Evolutionary conservation across 192 early-diverging fungal genomes (phyloP).

Genomic region (Pilobolus umbonatus): DNA sequence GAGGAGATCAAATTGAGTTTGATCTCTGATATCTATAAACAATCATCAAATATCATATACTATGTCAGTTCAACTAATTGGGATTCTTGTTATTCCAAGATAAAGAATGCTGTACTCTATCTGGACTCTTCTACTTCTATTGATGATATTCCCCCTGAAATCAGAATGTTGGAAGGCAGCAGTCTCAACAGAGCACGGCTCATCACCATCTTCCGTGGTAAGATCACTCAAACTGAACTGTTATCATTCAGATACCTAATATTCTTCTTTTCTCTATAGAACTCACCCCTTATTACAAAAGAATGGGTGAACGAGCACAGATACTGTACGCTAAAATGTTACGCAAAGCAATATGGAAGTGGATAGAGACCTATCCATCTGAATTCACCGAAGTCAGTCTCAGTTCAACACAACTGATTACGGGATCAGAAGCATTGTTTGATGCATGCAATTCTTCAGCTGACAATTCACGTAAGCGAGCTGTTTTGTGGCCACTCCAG

Average conservation of each 20-base stretch:
- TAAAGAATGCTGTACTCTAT: conserved; percentile 25
- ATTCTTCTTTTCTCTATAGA: conserved; percentile 22
- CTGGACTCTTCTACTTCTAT: background rate
- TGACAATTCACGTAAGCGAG: conserved; percentile 53
- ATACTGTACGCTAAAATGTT: conserved; percentile 68
- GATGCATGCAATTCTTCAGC: conserved; percentile 57
- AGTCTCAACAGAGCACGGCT: conserved; percentile 14
- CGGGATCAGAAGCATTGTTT: conserved; percentile 68
- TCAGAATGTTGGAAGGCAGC: conserved; percentile 24
- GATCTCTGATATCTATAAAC: conserved; percentile 66
- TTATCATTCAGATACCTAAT: no score
- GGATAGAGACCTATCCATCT: conserved; percentile 76
- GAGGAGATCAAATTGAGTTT: conserved; percentile 31
- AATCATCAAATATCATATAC: conserved; percentile 75
- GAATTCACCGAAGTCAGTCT: conserved; percentile 75
- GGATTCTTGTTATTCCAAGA: conserved; percentile 69
- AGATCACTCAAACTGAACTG: background rate
- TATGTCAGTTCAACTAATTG: conserved; percentile 90
- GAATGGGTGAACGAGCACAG: conserved; percentile 61
- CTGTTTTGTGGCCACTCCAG: conserved; percentile 80
- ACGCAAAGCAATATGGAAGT: conserved; percentile 84
- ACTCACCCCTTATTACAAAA: conserved; percentile 42
- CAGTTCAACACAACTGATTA: conserved; percentile 42
- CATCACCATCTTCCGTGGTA: conserved; percentile 20
- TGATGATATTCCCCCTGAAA: conserved; percentile 14